phyloP scores from a whole-genome alignment of 805 yeast genomes.

The Jamesozyma lodderae region DNA sequence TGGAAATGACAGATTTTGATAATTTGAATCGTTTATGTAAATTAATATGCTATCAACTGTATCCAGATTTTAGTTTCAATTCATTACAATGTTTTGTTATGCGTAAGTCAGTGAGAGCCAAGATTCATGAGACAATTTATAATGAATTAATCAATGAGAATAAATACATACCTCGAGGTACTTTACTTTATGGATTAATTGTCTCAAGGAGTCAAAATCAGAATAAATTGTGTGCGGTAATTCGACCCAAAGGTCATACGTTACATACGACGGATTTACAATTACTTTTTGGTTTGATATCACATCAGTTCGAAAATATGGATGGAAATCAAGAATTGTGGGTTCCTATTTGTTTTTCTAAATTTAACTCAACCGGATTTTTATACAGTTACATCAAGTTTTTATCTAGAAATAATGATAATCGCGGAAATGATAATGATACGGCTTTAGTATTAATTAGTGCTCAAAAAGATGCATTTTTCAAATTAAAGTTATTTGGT shows the following conservation, averaged over 20 bases:
- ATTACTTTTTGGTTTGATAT: slow-evolving; percentile 60
- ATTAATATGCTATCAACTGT: slow-evolving; percentile 37
- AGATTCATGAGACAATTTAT: slow-evolving; percentile 32
- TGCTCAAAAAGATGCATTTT: slow-evolving; percentile 67
- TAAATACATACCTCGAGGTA: slow-evolving; percentile 33
- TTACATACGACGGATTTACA: slow-evolving; percentile 77
- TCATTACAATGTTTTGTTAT: slow-evolving; percentile 58
- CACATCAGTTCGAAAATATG: slow-evolving; percentile 32
- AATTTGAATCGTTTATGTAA: slow-evolving; percentile 58
- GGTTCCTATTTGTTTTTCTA: slow-evolving; percentile 89
- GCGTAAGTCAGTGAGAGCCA: slow-evolving; percentile 46
- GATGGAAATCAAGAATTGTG: slow-evolving; percentile 63
- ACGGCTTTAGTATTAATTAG: slow-evolving; percentile 37
- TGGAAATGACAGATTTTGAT: slow-evolving; percentile 66
- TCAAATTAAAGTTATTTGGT: slow-evolving; percentile 57
- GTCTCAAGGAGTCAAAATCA: slow-evolving; percentile 39
- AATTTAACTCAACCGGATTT: slow-evolving; percentile 83
- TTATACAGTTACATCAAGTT: slow-evolving; percentile 71
- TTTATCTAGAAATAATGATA: slow-evolving; percentile 28
- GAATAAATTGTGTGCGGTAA: slow-evolving; percentile 54
- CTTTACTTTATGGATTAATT: slow-evolving; percentile 67
- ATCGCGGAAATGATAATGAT: slow-evolving; percentile 4
- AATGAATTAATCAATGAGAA: slow-evolving; percentile 17
- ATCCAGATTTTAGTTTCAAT: slow-evolving; percentile 54
- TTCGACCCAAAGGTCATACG: slow-evolving; percentile 71